These are phyloP conservation scores for Eucalyptus regnans DNA, from an alignment of 345 rosid species.

Conservation along the genomic window DNA sequence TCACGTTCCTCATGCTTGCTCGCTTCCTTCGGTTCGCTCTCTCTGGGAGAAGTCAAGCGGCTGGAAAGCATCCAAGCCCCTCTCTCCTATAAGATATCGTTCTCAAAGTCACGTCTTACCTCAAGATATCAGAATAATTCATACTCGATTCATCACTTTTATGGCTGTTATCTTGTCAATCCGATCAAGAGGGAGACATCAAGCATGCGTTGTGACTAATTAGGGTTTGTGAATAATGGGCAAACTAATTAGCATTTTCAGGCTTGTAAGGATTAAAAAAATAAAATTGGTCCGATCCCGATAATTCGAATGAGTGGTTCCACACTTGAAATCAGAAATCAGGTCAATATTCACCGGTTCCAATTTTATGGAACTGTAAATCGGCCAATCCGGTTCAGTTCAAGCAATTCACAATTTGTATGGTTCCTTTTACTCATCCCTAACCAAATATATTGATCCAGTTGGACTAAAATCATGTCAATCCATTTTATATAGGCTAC, in stretches of 20 bases:
- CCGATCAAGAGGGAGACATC: neutral
- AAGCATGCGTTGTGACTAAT: neutral
- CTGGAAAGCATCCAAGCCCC: neutral
- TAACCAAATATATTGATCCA: neutral
- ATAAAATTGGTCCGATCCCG: fast-evolving
- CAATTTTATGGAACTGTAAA: neutral
- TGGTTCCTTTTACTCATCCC: neutral
- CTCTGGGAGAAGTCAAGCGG: neutral
- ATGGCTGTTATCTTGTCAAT: neutral
- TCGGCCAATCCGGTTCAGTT: fast-evolving
- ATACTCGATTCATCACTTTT: neutral
- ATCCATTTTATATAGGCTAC: neutral
- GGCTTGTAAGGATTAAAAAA: neutral
- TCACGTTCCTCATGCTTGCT: neutral
- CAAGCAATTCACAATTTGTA: neutral
- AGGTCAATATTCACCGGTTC: neutral
- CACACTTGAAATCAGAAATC: neutral
- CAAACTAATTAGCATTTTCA: neutral
- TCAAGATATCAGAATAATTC: neutral
- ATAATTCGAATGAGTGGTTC: neutral
- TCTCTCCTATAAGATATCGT: neutral
- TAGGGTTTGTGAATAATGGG: neutral
- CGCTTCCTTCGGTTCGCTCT: neutral
- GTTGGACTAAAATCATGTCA: neutral
- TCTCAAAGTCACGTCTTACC: neutral